Base-by-base conservation (phyloP, 768 basidiomycete genomes). In the Termitomyces sp. region DNA sequence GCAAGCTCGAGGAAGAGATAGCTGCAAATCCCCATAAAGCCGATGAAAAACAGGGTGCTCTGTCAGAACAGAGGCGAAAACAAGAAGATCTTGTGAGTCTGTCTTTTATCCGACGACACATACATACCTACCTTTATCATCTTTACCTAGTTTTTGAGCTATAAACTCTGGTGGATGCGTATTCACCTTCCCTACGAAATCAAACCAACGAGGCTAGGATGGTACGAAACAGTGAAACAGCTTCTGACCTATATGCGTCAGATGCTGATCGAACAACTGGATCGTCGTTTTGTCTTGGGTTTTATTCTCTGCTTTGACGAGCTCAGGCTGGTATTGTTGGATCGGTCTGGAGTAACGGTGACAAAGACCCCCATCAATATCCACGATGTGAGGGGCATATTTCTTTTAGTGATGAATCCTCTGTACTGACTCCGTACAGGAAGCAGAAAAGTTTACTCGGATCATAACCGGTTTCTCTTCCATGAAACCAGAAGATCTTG, bases 281-380 rank as follows among this genome's bases (percentile, higher is more conserved):
- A n/a, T n/a, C n/a, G n/a, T n/a, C n/a, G n/a, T n/a, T n/a, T n/a
- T n/a, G n/a, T n/a, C n/a, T n/a, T n/a, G n/a, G n/a, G n/a, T n/a
- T n/a, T n/a, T n/a, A n/a, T n/a, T n/a, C 34, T 59, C 5, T 54
- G 59, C 37, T 44, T 32, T 22, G 40, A 48, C 26, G 22, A 60
- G 10, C 53, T 62, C 18, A 42, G 33, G 22, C 18, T 62, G 8
- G 50, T 50, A 13, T 18, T 46, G 24, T 40, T 26, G 4, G 61
- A 62, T 34, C 42, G 61, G 26, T 27, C 54, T 1, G 61, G 58
- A 22, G 40, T n/a, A n/a, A n/a, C n/a, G n/a, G n/a, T n/a, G n/a
- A n/a, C n/a, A n/a, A n/a, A n/a, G n/a, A n/a, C n/a, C n/a, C n/a
- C 58, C 9, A 55, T 59, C 26, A 16, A 50, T 39, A 56, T 62